Evolutionary conservation across 2,329 filamentous ascomycete genomes (phyloP), one percentile per base, ranked within the genome.

Genomic region (Pyricularia pennisetigena): DNA sequence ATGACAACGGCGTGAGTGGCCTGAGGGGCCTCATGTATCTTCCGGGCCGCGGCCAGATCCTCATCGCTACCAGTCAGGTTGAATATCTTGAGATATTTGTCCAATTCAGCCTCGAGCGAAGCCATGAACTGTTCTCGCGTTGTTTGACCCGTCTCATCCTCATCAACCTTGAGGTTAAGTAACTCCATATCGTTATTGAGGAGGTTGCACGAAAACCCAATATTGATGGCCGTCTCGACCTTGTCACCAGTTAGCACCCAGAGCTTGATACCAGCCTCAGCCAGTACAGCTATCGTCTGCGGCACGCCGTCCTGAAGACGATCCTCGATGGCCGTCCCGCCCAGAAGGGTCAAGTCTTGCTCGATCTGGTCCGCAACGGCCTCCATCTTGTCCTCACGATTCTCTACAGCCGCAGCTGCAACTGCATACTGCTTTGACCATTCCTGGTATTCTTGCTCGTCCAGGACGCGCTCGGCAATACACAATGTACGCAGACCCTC

Each of bases 221-320:
- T 99, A 80, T 99, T 99, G 87, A 99, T 99, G 69, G 96, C 95
- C 28, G 95, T 99, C 80, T 99, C 95, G 35, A 98, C 94, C 79
- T 98, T 99, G 83, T 99, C 95, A 71, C 96, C 95, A 20, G 95
- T 99, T 71, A 99, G 82, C 68, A 99, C 95, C 95, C 95, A 99
- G 8, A 99, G 86, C 79, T 99, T 99, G 79, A 99, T 97, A 77
- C 96, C 96, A 68, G 95, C 95, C 74, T 93, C 88, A 32, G 90
- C 94, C 67, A 99, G 88, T 63, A 99, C 82, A 66, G 90, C 91
- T 74, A 99, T 99, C 0, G 95, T 94, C 76, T 98, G 95, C 7
- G 95, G 95, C 3, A 99, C 95, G 69, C 94, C 95, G 73, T 99
- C 95, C 79, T 99, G 95, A 30, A 99, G 84, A 73, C 94, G 89